These are phyloP conservation scores for Aspergillus sparsus DNA, from an alignment of 495 filamentous ascomycete species.

Conservation along the genomic window DNA sequence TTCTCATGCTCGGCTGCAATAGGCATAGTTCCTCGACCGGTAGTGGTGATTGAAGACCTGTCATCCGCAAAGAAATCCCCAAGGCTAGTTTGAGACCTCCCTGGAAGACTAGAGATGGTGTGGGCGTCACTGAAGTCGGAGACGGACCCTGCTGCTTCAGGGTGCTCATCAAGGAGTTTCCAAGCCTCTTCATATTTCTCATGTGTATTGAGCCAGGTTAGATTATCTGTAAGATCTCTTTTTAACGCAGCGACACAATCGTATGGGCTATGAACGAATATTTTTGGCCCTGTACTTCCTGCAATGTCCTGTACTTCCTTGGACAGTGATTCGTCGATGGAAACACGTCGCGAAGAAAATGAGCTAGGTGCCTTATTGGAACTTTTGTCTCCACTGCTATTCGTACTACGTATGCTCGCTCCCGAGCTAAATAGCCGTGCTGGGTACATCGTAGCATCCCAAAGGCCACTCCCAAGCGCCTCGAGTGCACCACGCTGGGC, in stretches of 20 bases:
- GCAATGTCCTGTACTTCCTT: conserved; percentile 48
- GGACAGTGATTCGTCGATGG: conserved; percentile 32
- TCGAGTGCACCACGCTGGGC: conserved; percentile 70
- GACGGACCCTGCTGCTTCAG: conserved; percentile 48
- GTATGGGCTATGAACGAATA: conserved; percentile 95
- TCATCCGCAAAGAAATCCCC: conserved; percentile 82
- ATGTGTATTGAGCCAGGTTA: conserved; percentile 80
- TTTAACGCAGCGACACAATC: conserved; percentile 88
- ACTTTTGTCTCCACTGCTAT: conserved; percentile 59
- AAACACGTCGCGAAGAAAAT: conserved; percentile 39
- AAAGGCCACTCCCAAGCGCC: conserved; percentile 59
- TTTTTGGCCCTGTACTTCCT: conserved; percentile 73
- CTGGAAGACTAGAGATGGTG: conserved; percentile 55
- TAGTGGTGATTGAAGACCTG: conserved; percentile 57
- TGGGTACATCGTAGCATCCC: conserved; percentile 84
- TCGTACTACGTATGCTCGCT: conserved; percentile 76
- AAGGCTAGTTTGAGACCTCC: conserved; percentile 54
- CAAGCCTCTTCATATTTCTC: conserved; percentile 81
- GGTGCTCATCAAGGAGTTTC: conserved; percentile 82
- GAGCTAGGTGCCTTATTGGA: conserved; percentile 48
- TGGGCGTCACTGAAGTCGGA: conserved; percentile 45
- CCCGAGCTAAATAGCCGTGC: conserved; percentile 80
- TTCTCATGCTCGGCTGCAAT: conserved; percentile 85
- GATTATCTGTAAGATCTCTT: conserved; percentile 78
- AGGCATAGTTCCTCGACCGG: conserved; percentile 47